These are phyloP conservation scores for Fusarium odoratissimum DNA, from an alignment of 2,329 filamentous ascomycete genomes.

Conservation along the genomic window DNA sequence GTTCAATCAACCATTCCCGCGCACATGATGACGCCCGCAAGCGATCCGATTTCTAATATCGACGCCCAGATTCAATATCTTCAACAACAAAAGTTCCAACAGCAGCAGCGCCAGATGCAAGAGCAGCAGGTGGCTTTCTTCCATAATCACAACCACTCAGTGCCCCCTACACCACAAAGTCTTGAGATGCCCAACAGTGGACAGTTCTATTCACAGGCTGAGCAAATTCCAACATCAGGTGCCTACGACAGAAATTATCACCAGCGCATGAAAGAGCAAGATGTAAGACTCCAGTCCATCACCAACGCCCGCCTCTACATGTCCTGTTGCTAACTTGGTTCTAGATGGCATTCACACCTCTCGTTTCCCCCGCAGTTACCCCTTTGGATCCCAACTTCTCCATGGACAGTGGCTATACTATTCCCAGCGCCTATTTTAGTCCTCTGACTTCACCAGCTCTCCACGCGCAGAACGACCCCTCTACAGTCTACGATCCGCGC, in stretches of 20 bases:
- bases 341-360: conserved; percentile 81
- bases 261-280: conserved; percentile 75
- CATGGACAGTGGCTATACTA: conserved; percentile 67
- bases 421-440: conserved; percentile 82
- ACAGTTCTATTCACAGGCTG: conserved; percentile 70
- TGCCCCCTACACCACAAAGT: conserved; percentile 85
- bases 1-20: conserved; percentile 60
- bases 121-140: conserved; percentile 69
- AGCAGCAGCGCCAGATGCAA: conserved; percentile 68
- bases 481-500: conserved; percentile 36
- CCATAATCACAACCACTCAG: conserved; percentile 66
- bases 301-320: not conserved
- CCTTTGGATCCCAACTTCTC: conserved; percentile 79
- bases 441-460: conserved; percentile 84
- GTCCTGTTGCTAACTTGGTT: conserved; percentile 27
- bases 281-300: conserved; percentile 57
- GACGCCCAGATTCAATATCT: conserved; percentile 75
- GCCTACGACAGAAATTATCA: conserved; percentile 74
- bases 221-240: conserved; percentile 64
- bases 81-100: conserved; percentile 71
- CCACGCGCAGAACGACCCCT: conserved; percentile 62
- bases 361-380: conserved; percentile 86
- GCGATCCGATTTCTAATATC: conserved; percentile 67
- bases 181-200: conserved; percentile 73
- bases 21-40: conserved; percentile 58